phyloP scores from a whole-genome alignment of 805 yeast genomes.

The Tetrapisispora pingtungensis region DNA sequence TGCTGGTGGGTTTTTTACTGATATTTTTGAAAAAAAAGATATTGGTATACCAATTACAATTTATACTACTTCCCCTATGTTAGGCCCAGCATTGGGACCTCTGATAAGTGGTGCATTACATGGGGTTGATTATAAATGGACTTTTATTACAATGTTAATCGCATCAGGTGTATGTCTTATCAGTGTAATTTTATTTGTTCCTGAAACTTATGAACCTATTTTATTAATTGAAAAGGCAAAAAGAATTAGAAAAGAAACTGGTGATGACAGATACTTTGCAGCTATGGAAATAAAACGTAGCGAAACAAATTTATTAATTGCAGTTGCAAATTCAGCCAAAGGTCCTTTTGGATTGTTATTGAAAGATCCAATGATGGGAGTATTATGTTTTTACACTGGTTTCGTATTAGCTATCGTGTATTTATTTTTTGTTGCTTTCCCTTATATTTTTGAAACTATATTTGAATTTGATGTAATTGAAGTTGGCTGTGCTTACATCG shows the following conservation, averaged over 20 bases:
- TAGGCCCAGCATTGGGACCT: slow-evolving; percentile 68
- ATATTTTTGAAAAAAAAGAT: slow-evolving; percentile 49
- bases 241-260: slow-evolving; percentile 41
- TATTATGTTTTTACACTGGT: slow-evolving; percentile 48
- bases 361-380: slow-evolving; percentile 45
- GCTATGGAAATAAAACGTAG: slow-evolving; percentile 33
- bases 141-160: slow-evolving; percentile 53
- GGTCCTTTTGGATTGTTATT: slow-evolving; percentile 42
- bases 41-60: slow-evolving; percentile 64
- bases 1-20: slow-evolving; percentile 71
- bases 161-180: slow-evolving; percentile 47
- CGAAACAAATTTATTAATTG: slow-evolving; percentile 33
- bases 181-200: slow-evolving; percentile 37
- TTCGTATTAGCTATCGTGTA: slow-evolving; percentile 50
- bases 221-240: slow-evolving; percentile 43
- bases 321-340: slow-evolving; percentile 37
- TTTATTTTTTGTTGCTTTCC: slow-evolving; percentile 56
- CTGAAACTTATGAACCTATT: slow-evolving; percentile 57
- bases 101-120: slow-evolving; percentile 47
- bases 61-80: slow-evolving; percentile 51
- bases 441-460: slow-evolving; percentile 45
- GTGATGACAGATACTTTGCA: slow-evolving; percentile 38
- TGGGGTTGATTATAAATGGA: slow-evolving; percentile 55
- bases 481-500: slow-evolving; percentile 56
- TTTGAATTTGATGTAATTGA: slow-evolving; percentile 43